A percentile compares a stretch with the other conserved stretches of the same genome.
These are phyloP conservation scores for Trichosporon sp. DNA, from an alignment of 1,284 basidiomycete species.

Conservation along the genomic window DNA sequence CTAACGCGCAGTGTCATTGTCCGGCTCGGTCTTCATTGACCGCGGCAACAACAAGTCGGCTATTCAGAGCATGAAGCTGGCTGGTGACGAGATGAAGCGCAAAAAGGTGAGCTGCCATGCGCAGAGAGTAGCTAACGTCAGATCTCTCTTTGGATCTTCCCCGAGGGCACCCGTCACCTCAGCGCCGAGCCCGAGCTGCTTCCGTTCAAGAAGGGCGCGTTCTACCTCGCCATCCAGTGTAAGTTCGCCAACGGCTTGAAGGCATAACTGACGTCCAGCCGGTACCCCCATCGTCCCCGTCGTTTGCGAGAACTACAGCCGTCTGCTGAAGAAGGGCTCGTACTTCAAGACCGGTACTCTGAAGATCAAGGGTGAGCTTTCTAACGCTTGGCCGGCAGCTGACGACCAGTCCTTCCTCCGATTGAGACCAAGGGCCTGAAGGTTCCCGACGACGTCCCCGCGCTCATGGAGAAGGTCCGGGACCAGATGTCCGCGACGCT, in stretches of 20 bases:
- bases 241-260: slow-evolving; percentile 27
- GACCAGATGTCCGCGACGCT: slow-evolving; percentile 56
- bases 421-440: slow-evolving; percentile 59
- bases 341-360: slow-evolving; percentile 79
- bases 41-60: slow-evolving; percentile 77
- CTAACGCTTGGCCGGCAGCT: slow-evolving; percentile 59
- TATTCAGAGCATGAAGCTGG: slow-evolving; percentile 75
- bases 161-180: slow-evolving; percentile 84
- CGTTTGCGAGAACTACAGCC: slow-evolving; percentile 92
- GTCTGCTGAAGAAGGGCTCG: slow-evolving; percentile 72
- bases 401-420: slow-evolving; percentile 61
- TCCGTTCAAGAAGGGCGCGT: slow-evolving; percentile 97
- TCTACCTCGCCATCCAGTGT: slow-evolving; percentile 88
- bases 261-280: slow-evolving; percentile 33
- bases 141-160: slow-evolving; percentile 86
- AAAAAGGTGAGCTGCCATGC: slow-evolving; percentile 68
- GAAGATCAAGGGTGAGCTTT: slow-evolving; percentile 73
- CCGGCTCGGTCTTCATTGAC: slow-evolving; percentile 91
- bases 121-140: slow-evolving; percentile 41
- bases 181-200: slow-evolving; percentile 68
- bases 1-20: slow-evolving; percentile 66
- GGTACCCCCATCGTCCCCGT: slow-evolving; percentile 84
- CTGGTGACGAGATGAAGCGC: slow-evolving; percentile 79
- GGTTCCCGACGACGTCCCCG: slow-evolving; percentile 53
- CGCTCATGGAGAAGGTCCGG: slow-evolving; percentile 57